These are phyloP conservation scores for Ustilago sp. DNA, from an alignment of 1,284 basidiomycete genomes.

Conservation along the genomic window DNA sequence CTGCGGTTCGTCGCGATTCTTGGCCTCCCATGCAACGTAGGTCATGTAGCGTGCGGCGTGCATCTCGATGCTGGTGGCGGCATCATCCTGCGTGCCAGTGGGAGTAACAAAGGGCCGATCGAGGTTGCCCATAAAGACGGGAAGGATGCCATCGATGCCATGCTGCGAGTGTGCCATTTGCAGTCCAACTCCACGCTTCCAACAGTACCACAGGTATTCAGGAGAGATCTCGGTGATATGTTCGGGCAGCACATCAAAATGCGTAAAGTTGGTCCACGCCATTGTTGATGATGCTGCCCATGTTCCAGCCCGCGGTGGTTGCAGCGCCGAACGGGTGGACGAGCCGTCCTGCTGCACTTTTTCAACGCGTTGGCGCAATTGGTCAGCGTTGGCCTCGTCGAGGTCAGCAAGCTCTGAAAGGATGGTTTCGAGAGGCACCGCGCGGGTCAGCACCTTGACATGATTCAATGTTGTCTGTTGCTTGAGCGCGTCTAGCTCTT, in stretches of 20 bases:
- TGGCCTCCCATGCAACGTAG: slow-evolving; percentile 25
- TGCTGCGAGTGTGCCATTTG: slow-evolving; percentile 14
- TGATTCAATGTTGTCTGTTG: neutral
- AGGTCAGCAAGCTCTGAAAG: neutral
- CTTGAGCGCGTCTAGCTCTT: neutral
- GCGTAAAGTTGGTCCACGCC: slow-evolving; percentile 23
- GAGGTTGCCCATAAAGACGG: slow-evolving; percentile 26
- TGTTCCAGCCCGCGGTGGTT: neutral
- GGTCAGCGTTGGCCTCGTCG: neutral
- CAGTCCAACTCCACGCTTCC: slow-evolving; percentile 33
- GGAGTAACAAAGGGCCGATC: slow-evolving; percentile 2
- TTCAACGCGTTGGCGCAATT: neutral
- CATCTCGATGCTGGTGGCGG: neutral
- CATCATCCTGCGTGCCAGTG: neutral
- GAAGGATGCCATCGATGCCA: slow-evolving; percentile 30
- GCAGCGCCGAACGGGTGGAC: too few species aligned
- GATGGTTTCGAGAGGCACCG: slow-evolving; percentile 7
- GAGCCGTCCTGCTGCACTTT: neutral
- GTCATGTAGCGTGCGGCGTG: slow-evolving; percentile 14
- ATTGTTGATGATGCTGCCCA: too few species aligned
- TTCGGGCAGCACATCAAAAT: slow-evolving; percentile 22
- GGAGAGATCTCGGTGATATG: slow-evolving; percentile 13
- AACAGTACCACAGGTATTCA: slow-evolving; percentile 35
- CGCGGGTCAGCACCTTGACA: neutral
- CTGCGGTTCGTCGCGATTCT: slow-evolving; percentile 6